Conservation (phyloP, 129 eudicot genomes). For the Pittosporum tobira region DNA sequence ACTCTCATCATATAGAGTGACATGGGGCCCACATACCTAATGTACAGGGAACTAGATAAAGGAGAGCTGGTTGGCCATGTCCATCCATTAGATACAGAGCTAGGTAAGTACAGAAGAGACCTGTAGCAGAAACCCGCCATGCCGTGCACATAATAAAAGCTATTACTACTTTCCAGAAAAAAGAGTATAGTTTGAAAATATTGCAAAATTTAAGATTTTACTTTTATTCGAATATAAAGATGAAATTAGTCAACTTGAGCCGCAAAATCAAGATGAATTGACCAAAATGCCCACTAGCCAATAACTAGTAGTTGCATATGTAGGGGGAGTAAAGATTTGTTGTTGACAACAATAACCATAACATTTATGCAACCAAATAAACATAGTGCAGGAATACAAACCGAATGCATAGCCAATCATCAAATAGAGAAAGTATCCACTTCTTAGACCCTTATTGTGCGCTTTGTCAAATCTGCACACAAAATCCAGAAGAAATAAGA, state of each 20-base stretch:
- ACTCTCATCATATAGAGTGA: too few relatives aligned
- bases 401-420: constrained; percentile 73
- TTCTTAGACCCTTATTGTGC: constrained; percentile 34
- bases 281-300: too few relatives aligned
- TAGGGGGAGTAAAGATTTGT: too few relatives aligned
- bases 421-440: constrained; percentile 74
- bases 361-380: neutral
- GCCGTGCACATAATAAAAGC: neutral
- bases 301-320: too few relatives aligned
- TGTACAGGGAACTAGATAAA: constrained; percentile 92
- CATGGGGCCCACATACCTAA: too few relatives aligned
- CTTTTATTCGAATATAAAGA: too few relatives aligned
- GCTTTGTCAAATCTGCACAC: constrained; percentile 76
- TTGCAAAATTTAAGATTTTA: too few relatives aligned
- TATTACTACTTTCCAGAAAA: too few relatives aligned
- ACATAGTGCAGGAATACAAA: constrained; percentile 27
- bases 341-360: neutral
- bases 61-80: constrained; percentile 96
- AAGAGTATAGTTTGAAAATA: too few relatives aligned
- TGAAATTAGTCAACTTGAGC: too few relatives aligned
- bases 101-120: constrained; percentile 52
- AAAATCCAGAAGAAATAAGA: neutral
- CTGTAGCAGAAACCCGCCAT: constrained; percentile 27
- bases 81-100: constrained; percentile 80
- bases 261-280: too few relatives aligned